Evolutionary conservation across 2,329 filamentous ascomycete genomes (phyloP).

Genomic region (Ilyonectria destructans): DNA sequence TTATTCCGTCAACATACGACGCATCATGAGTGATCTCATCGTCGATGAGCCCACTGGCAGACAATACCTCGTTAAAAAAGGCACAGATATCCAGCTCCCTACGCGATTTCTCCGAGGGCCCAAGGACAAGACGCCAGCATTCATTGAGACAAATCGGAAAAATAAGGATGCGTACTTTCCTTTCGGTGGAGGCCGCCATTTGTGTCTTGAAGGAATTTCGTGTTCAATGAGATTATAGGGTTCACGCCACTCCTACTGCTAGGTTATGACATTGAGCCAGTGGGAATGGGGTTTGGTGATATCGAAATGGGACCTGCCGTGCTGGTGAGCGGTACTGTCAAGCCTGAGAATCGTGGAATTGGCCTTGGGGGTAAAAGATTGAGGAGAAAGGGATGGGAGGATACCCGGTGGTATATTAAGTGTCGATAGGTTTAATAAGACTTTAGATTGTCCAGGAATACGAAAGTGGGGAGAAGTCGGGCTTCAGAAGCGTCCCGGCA

Average conservation of each 20-base stretch:
- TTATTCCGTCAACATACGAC: constrained; percentile 57
- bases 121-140: constrained; percentile 6
- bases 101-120: constrained; percentile 43
- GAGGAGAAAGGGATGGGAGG: constrained; percentile 37
- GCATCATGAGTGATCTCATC: constrained; percentile 59
- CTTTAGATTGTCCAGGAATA: neutral
- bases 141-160: constrained; percentile 29
- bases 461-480: no score
- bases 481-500: no score
- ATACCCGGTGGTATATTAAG: constrained; percentile 42
- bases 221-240: constrained; percentile 53
- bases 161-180: constrained; percentile 49
- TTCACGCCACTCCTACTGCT: constrained; percentile 50
- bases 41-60: constrained; percentile 49
- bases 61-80: constrained; percentile 52
- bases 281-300: constrained; percentile 37
- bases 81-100: constrained; percentile 49
- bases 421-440: constrained; percentile 22
- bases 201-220: constrained; percentile 55
- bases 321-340: constrained; percentile 38
- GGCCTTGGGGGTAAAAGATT: constrained; percentile 38
- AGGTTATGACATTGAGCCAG: constrained; percentile 50
- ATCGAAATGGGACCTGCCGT: constrained; percentile 36
- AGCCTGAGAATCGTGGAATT: constrained; percentile 39
- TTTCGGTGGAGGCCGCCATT: constrained; percentile 54